Percentiles rank a stretch among this genome's conserved stretches.
Conservation (phyloP, 805 yeast species). For the Brettanomyces custersianus region DNA sequence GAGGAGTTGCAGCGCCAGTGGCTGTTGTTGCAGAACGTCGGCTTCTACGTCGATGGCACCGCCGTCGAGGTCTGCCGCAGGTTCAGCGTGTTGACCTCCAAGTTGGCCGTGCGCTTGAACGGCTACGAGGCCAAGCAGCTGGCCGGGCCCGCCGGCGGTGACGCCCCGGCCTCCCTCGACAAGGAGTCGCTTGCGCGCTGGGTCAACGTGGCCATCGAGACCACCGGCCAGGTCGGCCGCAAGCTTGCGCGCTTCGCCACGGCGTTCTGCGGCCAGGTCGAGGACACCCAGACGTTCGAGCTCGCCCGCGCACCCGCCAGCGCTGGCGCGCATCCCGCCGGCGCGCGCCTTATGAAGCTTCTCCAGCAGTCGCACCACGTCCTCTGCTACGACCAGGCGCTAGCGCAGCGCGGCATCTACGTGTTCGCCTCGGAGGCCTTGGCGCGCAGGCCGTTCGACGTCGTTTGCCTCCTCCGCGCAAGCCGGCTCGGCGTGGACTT, state of each 20-base stretch:
- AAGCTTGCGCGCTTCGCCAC: slow-evolving; percentile 72
- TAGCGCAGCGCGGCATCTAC: slow-evolving; percentile 70
- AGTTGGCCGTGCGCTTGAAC: slow-evolving; percentile 59
- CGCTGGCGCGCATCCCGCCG: too few relatives aligned
- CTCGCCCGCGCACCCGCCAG: too few relatives aligned
- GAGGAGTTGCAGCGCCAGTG: slow-evolving; percentile 82
- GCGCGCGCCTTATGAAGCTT: slow-evolving; percentile 37
- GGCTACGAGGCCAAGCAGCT: slow-evolving; percentile 67
- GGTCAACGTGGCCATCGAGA: slow-evolving; percentile 60
- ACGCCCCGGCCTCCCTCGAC: slow-evolving; percentile 23
- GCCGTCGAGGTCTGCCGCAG: slow-evolving; percentile 75
- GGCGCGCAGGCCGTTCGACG: slow-evolving; percentile 31
- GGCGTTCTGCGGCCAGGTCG: slow-evolving; percentile 58
- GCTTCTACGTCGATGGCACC: slow-evolving; percentile 71
- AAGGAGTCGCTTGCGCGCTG: slow-evolving; percentile 46
- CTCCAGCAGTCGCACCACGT: slow-evolving; percentile 64
- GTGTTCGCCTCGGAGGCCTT: slow-evolving; percentile 65
- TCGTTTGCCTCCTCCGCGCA: slow-evolving; percentile 35
- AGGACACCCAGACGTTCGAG: slow-evolving; percentile 59
- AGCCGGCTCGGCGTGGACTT: slow-evolving; percentile 45
- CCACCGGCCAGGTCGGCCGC: slow-evolving; percentile 68
- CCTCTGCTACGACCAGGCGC: slow-evolving; percentile 55
- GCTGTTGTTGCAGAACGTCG: slow-evolving; percentile 67
- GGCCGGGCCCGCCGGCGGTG: slow-evolving; percentile 45
- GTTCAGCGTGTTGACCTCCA: slow-evolving; percentile 54